These are phyloP conservation scores for Angomonas deanei DNA, from an alignment of 208 protist genomes.

Conservation along the genomic window DNA sequence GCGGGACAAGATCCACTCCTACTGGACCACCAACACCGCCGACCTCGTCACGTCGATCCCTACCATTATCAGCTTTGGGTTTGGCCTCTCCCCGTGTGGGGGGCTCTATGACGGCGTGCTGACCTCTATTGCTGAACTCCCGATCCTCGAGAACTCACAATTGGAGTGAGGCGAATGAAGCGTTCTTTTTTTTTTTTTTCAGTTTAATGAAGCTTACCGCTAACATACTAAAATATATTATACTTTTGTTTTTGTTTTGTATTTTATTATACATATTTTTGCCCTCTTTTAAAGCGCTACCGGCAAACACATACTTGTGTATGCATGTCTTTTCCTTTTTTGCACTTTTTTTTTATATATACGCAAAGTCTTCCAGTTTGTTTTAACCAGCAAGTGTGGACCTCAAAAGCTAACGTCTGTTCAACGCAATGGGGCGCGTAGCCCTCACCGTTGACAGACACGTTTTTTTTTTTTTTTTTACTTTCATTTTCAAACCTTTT, in stretches of 20 bases:
- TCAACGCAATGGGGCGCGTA: no score
- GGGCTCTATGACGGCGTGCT: background rate
- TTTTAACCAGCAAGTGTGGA: no score
- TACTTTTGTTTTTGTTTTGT: constrained; percentile 5
- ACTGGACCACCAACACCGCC: background rate
- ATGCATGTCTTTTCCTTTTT: no score
- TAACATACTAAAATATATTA: background rate
- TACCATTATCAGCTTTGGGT: background rate
- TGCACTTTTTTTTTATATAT: no score
- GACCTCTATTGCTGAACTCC: constrained; percentile 2
- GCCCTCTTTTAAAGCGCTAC: constrained; percentile 4
- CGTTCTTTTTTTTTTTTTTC: constrained; percentile 7
- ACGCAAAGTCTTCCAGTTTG: no score
- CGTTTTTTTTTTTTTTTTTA: no score
- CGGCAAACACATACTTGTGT: background rate
- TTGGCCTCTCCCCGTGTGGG: background rate
- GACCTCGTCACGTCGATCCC: background rate
- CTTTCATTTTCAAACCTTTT: no score
- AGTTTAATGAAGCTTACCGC: no score
- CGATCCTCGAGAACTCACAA: no score
- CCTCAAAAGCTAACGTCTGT: no score
- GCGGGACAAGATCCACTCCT: background rate
- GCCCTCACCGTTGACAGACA: no score
- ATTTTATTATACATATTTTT: background rate
- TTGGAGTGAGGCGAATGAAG: no score